Conservation (phyloP, 225 moss, liverwort and hornwort species). For the Ulota crispa region DNA sequence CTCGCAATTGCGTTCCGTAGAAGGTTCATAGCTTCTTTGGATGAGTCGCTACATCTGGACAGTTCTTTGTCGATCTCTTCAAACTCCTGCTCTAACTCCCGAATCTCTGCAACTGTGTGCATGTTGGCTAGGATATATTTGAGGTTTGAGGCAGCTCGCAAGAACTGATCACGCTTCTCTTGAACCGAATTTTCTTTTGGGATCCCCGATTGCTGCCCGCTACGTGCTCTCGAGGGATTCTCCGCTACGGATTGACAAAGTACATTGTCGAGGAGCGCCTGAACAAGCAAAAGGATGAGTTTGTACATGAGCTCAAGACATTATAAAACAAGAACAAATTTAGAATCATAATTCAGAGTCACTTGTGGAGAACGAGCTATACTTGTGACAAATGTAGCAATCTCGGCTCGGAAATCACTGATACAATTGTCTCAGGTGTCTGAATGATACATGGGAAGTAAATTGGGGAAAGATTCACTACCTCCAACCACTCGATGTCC, state of each 20-base stretch:
- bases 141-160: constrained; percentile 32
- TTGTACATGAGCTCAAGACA: background rate
- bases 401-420: background rate
- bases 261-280: constrained; percentile 39
- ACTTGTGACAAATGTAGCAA: background rate
- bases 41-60: constrained; percentile 26
- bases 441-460: background rate
- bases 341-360: background rate
- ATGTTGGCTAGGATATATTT: constrained; percentile 38
- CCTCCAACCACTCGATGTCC: constrained; percentile 49
- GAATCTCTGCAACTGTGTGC: constrained; percentile 40
- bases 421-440: background rate
- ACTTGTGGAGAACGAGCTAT: background rate
- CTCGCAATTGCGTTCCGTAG: constrained; percentile 40
- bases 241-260: constrained; percentile 24
- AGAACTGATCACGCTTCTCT: constrained; percentile 36
- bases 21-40: constrained; percentile 42
- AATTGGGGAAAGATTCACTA: background rate
- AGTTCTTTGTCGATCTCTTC: constrained; percentile 32
- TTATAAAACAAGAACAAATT: background rate
- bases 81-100: constrained; percentile 33
- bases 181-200: constrained; percentile 23
- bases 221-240: background rate
- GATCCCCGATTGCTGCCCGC: background rate
- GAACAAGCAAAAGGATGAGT: constrained; percentile 7